Base-by-base conservation (phyloP, 192 early-diverging fungal genomes). In the Backusella liffmaniae region DNA sequence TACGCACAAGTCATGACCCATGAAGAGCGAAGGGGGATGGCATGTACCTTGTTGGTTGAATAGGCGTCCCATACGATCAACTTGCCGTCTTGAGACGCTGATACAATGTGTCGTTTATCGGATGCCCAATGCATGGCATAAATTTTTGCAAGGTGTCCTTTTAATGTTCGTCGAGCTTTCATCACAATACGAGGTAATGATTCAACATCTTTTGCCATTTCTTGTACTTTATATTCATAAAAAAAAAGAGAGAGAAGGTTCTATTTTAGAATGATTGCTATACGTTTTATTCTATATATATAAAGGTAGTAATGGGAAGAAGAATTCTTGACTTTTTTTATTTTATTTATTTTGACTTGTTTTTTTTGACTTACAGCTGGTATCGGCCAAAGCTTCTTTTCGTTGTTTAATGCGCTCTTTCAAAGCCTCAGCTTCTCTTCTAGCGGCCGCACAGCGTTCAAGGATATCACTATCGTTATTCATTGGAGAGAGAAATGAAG, bases 1-100 rank as follows among this genome's bases (percentile, higher is more conserved):
- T 98, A 99, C 4, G 98, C 96, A 79, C 97, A 98, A 32, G 98
- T 99, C 98, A 99, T 99, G 79, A 99, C 97, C 98, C 98, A 99
- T 13, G 97, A 99, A 2, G 98, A 99, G 12, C 96, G 94, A 69
- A 99, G 84, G 1, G 98, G 98, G 78, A 99, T 99, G 21, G 98
- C 97, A 83, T 99, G 96, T 36, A 98, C 94, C 85, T 99, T 99
- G 90, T 99, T 99, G 70, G 97, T 98, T 62, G 96, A 95, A 81
- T 94, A 96, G 51, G 96, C 96, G 79, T 99, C 98, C 97, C 98
- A 99, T 42, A 99, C 56, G 73, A 99, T 99, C 53, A 99, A 89
- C 85, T 98, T 99, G 72, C 98, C 97, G 84, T 99, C 98, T 88
- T 99, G 98, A 78, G 98, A 99, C 32, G 97, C 97, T 49, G 93